phyloP scores from a whole-genome alignment of 2,329 filamentous ascomycete species.

The Neophaeococcomyces mojaviensis region DNA sequence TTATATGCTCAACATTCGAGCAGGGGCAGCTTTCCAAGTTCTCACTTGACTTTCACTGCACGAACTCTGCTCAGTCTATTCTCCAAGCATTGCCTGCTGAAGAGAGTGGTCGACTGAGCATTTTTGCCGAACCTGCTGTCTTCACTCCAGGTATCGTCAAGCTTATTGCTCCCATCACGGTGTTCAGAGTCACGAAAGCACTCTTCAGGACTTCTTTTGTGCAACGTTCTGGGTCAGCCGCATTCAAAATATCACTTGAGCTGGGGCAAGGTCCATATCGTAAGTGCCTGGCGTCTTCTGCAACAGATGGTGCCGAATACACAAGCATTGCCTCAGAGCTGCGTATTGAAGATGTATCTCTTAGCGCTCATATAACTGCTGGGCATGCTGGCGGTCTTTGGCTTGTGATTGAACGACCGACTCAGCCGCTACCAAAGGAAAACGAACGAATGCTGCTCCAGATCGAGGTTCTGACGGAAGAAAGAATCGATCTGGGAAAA shows the following conservation, averaged over 20 bases:
- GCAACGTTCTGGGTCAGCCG: constrained; percentile 28
- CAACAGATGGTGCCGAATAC: constrained; percentile 60
- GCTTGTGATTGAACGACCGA: constrained; percentile 74
- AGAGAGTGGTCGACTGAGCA: constrained; percentile 65
- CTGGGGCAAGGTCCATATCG: constrained; percentile 64
- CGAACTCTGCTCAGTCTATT: constrained; percentile 26
- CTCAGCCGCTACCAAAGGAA: constrained; percentile 4
- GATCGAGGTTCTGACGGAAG: constrained; percentile 37
- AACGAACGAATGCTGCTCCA: constrained; percentile 36
- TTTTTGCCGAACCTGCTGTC: constrained; percentile 47
- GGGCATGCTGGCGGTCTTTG: constrained; percentile 52
- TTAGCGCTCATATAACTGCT: constrained; percentile 55
- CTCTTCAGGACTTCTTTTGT: constrained; percentile 42
- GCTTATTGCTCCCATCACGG: constrained; percentile 45
- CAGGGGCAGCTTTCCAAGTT: constrained; percentile 58
- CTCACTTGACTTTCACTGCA: constrained; percentile 63
- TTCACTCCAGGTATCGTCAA: constrained; percentile 47
- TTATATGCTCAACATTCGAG: constrained; percentile 24
- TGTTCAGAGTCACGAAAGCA: constrained; percentile 53
- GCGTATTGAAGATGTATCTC: constrained; percentile 65
- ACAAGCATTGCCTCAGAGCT: constrained; percentile 60
- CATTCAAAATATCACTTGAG: constrained; percentile 66
- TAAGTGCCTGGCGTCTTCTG: constrained; percentile 48
- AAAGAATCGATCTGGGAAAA: constrained; percentile 35
- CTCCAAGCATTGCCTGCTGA: constrained; percentile 54